Evolutionary conservation across 352 stramenopile species (phyloP).

Genomic region (Phytophthora tentaculata): DNA sequence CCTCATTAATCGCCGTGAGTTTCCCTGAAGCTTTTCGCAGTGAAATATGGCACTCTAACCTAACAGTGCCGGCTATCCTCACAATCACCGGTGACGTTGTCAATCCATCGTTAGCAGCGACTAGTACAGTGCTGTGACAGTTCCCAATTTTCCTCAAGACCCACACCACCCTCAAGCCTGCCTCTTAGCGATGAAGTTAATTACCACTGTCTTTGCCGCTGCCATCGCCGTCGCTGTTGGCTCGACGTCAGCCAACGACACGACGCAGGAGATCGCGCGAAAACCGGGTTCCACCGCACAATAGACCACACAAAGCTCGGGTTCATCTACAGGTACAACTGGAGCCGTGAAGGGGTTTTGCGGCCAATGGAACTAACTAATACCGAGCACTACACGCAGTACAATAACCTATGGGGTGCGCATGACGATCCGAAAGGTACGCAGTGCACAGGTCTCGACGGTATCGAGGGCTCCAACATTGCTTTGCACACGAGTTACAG

Average conservation of each 20-base stretch:
- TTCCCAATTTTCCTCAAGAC: neutral
- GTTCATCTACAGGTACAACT: neutral
- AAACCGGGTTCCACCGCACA: neutral
- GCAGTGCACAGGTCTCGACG: conserved; percentile 45
- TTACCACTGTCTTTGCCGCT: neutral
- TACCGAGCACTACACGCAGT: conserved; percentile 32
- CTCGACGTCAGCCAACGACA: neutral
- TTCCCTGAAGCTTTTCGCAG: too few relatives aligned
- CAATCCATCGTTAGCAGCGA: neutral
- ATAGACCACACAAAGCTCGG: neutral
- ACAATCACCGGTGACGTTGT: neutral
- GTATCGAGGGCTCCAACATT: conserved; percentile 30
- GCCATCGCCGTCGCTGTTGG: conserved; percentile 2
- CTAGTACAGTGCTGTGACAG: neutral
- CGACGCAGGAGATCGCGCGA: neutral
- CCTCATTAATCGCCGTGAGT: too few relatives aligned
- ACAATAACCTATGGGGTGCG: conserved; percentile 34
- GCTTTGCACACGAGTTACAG: conserved; percentile 47
- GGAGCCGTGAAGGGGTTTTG: conserved; percentile 23
- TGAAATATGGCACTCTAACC: too few relatives aligned
- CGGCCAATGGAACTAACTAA: conserved; percentile 33
- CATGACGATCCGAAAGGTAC: conserved; percentile 27
- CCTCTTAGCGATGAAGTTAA: conserved; percentile 22
- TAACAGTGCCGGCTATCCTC: neutral
- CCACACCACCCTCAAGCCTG: neutral